Evolutionary conservation across 1,284 basidiomycete genomes (phyloP), one percentile per base, ranked within the genome.

Genomic region (Cystobasidium slooffiae): DNA sequence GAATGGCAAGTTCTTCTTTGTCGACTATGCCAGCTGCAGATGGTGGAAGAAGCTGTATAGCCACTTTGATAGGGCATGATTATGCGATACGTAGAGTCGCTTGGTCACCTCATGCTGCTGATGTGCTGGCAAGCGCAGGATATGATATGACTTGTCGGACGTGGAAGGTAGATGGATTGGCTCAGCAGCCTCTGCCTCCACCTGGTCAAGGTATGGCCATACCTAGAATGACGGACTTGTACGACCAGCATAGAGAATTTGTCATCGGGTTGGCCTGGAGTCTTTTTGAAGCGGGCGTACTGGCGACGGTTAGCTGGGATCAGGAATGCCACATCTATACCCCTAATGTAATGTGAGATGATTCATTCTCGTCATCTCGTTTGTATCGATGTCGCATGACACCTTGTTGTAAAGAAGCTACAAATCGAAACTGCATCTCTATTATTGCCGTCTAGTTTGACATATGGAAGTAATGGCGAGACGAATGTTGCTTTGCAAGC

Each of bases 91-190:
- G 86, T 18, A 82, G 83, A 68, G 83, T 87, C 6, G 83, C 83
- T 67, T 80, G 76, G 77, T 76, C 76, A 0, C 82, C 85, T 12
- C 87, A 87, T 76, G 81, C 80, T n/a, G 84, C 90, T 1, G 89
- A 93, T 78, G 80, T 94, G 9, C 83, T 98, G 31, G 91, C 92
- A 0, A 91, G 88, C 66, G 91, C 91, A 22, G 90, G 91, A 77
- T 99, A 98, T 83, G 96, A 99, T 82, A 99, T 98, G 96, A 93
- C 93, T 1, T 94, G 91, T 81, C 86, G 93, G 82, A 86, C 95
- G 88, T 97, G 85, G 83, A 90, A 87, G 20, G 24, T 75, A 9
- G 61, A 55, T 12, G 43, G 55, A 8, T 14, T 68, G 88, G 80
- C 91, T 24, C 85, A 82, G 63, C 86, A 87, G n/a, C 79, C 47